These are phyloP conservation scores for Hemisphaericaspora xylofermentans DNA, from an alignment of 1,139 yeast genomes.

Conservation along the genomic window DNA sequence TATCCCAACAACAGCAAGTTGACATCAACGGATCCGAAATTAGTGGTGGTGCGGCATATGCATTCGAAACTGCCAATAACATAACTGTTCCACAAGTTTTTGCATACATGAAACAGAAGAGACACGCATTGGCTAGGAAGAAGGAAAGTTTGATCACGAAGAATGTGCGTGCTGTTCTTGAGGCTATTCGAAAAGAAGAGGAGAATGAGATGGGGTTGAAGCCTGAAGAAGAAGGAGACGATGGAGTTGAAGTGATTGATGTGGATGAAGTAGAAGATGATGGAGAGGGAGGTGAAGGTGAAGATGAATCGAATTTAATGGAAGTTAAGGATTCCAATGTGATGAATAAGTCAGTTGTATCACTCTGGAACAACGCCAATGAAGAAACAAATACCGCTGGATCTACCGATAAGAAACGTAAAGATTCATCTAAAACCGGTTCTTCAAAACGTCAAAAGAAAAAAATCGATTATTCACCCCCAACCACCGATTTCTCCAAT, in stretches of 20 bases:
- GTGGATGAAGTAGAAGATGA: slow-evolving; percentile 9
- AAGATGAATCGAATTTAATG: slow-evolving; percentile 51
- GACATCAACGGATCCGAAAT: neutral
- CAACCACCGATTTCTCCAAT: slow-evolving; percentile 62
- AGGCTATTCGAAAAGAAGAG: slow-evolving; percentile 46
- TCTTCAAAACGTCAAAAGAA: slow-evolving; percentile 44
- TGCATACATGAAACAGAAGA: slow-evolving; percentile 57
- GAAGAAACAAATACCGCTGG: slow-evolving; percentile 14
- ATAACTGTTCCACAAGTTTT: slow-evolving; percentile 50
- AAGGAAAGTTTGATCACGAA: slow-evolving; percentile 58
- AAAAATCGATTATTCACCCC: slow-evolving; percentile 64
- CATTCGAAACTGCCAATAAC: slow-evolving; percentile 60
- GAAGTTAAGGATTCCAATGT: slow-evolving; percentile 58
- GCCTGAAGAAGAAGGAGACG: slow-evolving; percentile 31
- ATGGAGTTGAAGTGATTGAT: slow-evolving; percentile 40
- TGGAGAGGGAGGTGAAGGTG: slow-evolving; percentile 44
- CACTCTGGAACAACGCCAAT: slow-evolving; percentile 54
- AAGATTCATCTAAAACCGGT: slow-evolving; percentile 24
- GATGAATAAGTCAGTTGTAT: slow-evolving; percentile 74
- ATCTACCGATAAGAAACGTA: slow-evolving; percentile 31
- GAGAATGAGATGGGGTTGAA: slow-evolving; percentile 37
- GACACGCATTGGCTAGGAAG: slow-evolving; percentile 63
- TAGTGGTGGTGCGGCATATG: slow-evolving; percentile 30
- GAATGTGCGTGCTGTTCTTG: slow-evolving; percentile 54
- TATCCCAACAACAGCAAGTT: slow-evolving; percentile 18